Evolutionary conservation across 495 filamentous ascomycete genomes (phyloP), one percentile per base, ranked within the genome.

Genomic region (Aspergillus avenaceus): DNA sequence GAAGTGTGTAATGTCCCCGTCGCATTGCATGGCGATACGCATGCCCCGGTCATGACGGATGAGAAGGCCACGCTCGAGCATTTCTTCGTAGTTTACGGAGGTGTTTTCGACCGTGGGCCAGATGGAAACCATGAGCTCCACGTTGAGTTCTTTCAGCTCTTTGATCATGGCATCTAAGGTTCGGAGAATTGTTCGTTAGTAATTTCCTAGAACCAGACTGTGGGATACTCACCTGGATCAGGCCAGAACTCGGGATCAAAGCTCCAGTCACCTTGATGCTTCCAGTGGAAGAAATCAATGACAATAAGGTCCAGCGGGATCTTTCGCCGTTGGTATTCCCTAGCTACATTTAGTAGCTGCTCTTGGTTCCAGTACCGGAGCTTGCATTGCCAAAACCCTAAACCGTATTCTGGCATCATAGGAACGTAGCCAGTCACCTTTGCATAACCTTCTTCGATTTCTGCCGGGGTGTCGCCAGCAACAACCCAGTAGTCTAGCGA

Each of bases 381-480:
- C 60, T 82, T 82, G 60, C 78, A 81, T 49, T 84, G 79, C 79
- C 80, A 84, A 54, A 82, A 84, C 0, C 80, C 80, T 16, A 82
- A 70, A 6, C 80, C 80, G 44, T 80, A 82, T 45, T 82, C 79
- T 2, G 80, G 80, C 80, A 84, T 84, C 75, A 76, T 77, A 0
- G 80, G 80, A 0, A 75, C 78, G 36, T 67, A 71, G 3, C 79
- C 80, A 0, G 78, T 76, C 12, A 70, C 73, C 13, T 57, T 60
- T 5, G 72, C 69, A 60, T 82, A 84, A 0, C 72, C 66, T 50
- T 78, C 63, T 22, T 69, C 72, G 45, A 82, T 81, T 36, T 80
- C 72, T 0, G 67, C 66, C 0, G 78, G 78, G 3, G 59, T 69
- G 42, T 80, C 73, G 5, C 77, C 78, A 5, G 76, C 76, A 7